These are phyloP conservation scores for Coffea eugenioides DNA, from an alignment of 257 asterid species.

Conservation along the genomic window DNA sequence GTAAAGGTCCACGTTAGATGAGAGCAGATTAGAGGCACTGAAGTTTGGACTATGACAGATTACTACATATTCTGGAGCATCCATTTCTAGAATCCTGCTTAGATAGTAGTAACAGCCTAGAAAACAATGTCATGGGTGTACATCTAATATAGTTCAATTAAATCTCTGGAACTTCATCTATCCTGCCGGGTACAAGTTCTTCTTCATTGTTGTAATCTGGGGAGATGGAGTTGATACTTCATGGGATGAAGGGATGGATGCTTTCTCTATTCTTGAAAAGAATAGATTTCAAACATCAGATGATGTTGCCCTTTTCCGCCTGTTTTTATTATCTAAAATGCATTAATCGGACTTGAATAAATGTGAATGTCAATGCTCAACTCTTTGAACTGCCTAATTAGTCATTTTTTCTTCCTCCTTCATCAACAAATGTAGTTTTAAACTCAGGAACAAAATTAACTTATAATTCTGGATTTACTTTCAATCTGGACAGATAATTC, in stretches of 20 bases:
- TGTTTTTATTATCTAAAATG: too few species aligned
- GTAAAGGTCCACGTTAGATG: constrained; percentile 18
- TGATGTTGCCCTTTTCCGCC: too few species aligned
- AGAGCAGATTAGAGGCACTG: constrained; percentile 4
- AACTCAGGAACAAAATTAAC: too few species aligned
- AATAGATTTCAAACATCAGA: background rate
- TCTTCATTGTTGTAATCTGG: background rate
- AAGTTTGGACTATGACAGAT: background rate
- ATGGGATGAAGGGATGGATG: background rate
- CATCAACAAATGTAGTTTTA: too few species aligned
- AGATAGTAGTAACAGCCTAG: background rate
- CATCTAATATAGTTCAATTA: background rate
- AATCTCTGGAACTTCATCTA: background rate
- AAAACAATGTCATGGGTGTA: background rate
- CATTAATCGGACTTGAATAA: too few species aligned
- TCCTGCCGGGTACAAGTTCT: background rate
- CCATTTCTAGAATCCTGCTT: background rate
- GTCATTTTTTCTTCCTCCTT: too few species aligned
- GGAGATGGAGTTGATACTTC: background rate
- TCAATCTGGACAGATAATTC: background rate
- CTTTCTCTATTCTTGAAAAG: background rate
- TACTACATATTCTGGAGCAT: background rate
- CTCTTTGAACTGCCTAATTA: too few species aligned
- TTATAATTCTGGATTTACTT: background rate
- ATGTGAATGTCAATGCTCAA: too few species aligned